Evolutionary conservation across 1,139 yeast genomes (phyloP), one percentile per base, ranked within the genome.

Genomic region (Saccharomyces hybrid): DNA sequence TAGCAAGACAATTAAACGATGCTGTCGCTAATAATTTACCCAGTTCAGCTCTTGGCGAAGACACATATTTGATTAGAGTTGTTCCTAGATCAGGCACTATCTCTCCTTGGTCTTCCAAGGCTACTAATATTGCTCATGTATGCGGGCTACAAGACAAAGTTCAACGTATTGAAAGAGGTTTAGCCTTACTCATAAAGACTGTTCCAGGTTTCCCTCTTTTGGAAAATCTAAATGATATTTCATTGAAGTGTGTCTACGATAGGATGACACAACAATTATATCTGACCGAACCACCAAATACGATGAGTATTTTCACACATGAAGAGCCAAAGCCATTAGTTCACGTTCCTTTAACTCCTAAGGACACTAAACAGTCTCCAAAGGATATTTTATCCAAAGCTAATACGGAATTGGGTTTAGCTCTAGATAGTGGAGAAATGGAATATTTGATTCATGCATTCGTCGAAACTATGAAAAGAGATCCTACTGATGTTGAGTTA

Each of bases 81-180:
- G 78, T 91, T 56, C 99, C 99, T 50, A 83, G 99, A 71, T 78
- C 93, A 8, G 99, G 99, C 57, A 93, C 99, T 27, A 90, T 93
- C 61, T 91, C 98, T 27, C 99, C 99, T 34, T 95, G 99, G 99
- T 89, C 97, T 16, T 91, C 99, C 20, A 95, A 95, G 74, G 99
- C 99, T 41, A 91, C 99, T 50, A 93, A 93, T 72, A 95, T 95
- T 63, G 81, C 95, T 52, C 82, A 83, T 56, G 95, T 88, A 53
- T 89, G 97, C 74, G 97, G 97, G 5, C 78, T 93, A 57, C 79
- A 78, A 47, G 78, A 78, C 14, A 79, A 78, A 57, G 78, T 93
- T 49, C 87, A 83, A 66, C 81, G 99, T 63, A 84, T 95, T 55
- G 99, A 95, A 75, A 82, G 99, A 66, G 99, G 99, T 56, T 66